Evolutionary conservation across 2,329 filamentous ascomycete species (phyloP).

Genomic region (Didymella sp.): DNA sequence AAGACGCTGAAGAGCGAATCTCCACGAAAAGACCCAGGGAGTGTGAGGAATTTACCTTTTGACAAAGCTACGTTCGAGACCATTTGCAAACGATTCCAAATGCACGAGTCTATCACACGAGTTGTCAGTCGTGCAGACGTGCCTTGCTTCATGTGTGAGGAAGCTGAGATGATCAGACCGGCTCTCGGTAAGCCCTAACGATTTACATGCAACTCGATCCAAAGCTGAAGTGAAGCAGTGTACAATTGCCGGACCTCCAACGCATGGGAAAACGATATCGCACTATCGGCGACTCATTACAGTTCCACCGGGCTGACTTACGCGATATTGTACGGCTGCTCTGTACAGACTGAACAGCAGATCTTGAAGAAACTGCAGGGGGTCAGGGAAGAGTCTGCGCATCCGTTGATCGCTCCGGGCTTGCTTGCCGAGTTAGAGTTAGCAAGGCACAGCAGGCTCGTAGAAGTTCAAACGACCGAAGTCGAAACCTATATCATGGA

Average conservation of each 20-base stretch:
- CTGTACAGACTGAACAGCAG: conserved; percentile 8
- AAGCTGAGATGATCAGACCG: conserved; percentile 15
- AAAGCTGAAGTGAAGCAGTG: too few species aligned
- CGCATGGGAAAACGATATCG: conserved; percentile 26
- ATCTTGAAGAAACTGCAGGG: conserved; percentile 18
- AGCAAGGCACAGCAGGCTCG: conserved; percentile 16
- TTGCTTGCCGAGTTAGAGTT: conserved; percentile 28
- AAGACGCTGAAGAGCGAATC: too few species aligned
- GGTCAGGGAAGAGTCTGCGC: conserved; percentile 15
- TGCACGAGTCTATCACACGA: conserved; percentile 24
- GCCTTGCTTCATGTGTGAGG: conserved; percentile 19
- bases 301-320: conserved; percentile 16
- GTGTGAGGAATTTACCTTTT: conserved; percentile 21
- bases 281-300: conserved; percentile 26
- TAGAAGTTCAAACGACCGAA: conserved; percentile 22
- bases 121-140: conserved; percentile 24
- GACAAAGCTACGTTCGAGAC: conserved; percentile 16
- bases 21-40: too few species aligned
- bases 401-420: conserved; percentile 26
- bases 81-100: conserved; percentile 16
- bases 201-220: background rate
- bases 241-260: conserved; percentile 30
- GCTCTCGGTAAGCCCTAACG: conserved; percentile 17
- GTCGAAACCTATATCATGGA: conserved; percentile 26
- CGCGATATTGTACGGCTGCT: conserved; percentile 26